Conservation (phyloP, 164 flowering plant genomes). For the Piper betle region DNA sequence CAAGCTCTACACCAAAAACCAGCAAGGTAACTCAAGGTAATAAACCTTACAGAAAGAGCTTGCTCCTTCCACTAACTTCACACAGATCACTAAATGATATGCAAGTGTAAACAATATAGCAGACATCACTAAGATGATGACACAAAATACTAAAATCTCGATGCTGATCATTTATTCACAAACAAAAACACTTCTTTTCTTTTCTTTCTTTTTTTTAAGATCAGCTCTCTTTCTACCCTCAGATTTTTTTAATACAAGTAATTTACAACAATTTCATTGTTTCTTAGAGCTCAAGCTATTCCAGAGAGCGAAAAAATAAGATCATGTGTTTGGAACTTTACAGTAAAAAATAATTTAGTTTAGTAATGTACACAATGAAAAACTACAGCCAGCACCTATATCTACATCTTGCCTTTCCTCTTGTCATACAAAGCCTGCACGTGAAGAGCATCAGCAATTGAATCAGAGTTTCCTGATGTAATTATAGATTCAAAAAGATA, state of each 20-base stretch:
- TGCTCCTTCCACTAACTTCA: too few relatives aligned
- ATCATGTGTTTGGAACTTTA: not conserved
- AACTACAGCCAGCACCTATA: constrained; percentile 6
- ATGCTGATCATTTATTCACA: not conserved
- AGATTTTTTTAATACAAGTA: not conserved
- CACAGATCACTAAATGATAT: too few relatives aligned
- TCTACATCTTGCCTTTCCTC: constrained; percentile 47
- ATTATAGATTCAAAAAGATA: not conserved
- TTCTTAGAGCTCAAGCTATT: not conserved
- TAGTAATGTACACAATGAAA: constrained; percentile 1
- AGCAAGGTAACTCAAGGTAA: too few relatives aligned
- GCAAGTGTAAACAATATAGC: too few relatives aligned
- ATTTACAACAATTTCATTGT: not conserved
- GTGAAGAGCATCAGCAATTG: not conserved
- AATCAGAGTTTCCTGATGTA: not conserved
- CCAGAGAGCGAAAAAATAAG: not conserved
- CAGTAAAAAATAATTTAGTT: constrained; percentile 12
- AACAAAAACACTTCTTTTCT: too few relatives aligned
- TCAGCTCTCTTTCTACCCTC: not conserved
- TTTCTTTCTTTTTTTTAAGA: too few relatives aligned
- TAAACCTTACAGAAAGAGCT: too few relatives aligned
- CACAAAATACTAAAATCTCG: too few relatives aligned
- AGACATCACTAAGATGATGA: too few relatives aligned
- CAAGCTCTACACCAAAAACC: too few relatives aligned
- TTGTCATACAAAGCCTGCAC: constrained; percentile 65